A percentile compares a stretch with the other conserved stretches of the same genome.
Evolutionary conservation across 495 filamentous ascomycete genomes (phyloP).

Genomic region (Penicillium dipodomyicola): DNA sequence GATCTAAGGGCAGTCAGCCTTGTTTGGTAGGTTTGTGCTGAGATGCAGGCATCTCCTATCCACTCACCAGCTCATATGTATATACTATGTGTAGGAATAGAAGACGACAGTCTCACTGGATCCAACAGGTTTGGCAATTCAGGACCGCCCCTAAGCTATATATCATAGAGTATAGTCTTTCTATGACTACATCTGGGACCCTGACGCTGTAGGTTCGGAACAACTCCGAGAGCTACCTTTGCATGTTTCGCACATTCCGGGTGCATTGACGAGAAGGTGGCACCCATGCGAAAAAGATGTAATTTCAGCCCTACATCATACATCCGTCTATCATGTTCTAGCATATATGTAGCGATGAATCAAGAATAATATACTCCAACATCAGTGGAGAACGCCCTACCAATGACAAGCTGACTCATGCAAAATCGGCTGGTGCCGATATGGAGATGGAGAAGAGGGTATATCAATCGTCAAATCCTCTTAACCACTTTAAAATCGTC

Average conservation of each 20-base stretch:
- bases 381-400: constrained; percentile 21
- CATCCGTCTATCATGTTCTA: not conserved
- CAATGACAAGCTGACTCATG: constrained; percentile 24
- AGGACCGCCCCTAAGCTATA: not conserved
- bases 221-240: not conserved
- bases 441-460: not conserved
- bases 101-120: constrained; percentile 1
- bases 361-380: not conserved
- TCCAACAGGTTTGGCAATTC: not conserved
- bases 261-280: too few relatives aligned
- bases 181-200: not conserved
- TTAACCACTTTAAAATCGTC: not conserved
- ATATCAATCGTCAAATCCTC: not conserved
- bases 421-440: constrained; percentile 1
- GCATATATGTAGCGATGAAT: not conserved
- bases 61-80: constrained; percentile 9
- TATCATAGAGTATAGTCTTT: not conserved
- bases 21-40: not conserved
- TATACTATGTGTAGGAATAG: constrained; percentile 22
- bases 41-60: constrained; percentile 24
- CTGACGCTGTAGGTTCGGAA: not conserved
- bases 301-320: not conserved
- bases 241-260: not conserved
- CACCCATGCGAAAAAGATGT: not conserved
- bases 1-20: not conserved